Evolutionary conservation across 176 grass and related monocot genomes (phyloP), one percentile per base, ranked within the genome.

Genomic region (Juncus effusus): DNA sequence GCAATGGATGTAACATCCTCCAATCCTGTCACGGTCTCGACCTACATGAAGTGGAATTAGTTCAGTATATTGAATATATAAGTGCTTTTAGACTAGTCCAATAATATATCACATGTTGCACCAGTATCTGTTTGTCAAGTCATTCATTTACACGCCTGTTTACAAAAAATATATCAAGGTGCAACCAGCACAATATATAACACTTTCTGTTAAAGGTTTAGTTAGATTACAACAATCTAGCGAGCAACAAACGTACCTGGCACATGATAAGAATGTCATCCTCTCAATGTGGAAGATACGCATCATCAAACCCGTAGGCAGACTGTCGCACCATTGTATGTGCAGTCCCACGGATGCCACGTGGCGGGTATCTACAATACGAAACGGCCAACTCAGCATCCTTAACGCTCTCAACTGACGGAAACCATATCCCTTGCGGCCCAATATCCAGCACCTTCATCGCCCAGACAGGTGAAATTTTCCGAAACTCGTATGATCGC

Each of bases 361-460:
- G 82, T 41, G 79, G 90, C 3, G 85, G 90, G 73, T 81, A 95
- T 42, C 90, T 85, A 65, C 82, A 86, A 66, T 71, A 54, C 0
- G 85, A 39, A 10, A 89, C 61, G 7, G 82, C 85, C 56, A 70
- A 74, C 9, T 51, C 73, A 2, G 85, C 85, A 4, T 76, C 85
- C 3, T 74, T 72, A 38, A 82, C 85, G 3, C 82, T 79, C 38
- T 80, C 85, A 52, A 94, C 51, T 54, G 71, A 77, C 35, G 85
- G 90, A 15, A 95, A 72, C 90, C 87, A 88, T 53, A 95, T 50
- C 11, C 79, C 85, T 15, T 83, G 72, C 45, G 90, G 90, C 49
- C 90, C 85, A 41, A 95, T 72, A 77, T 95, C 85, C 69, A 95
- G 90, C 59, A 74, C 85, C 73, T 95, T 95, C 79, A 88, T 95